Conservation (phyloP, 208 protist species). For the Vickermania spadyakhi region DNA sequence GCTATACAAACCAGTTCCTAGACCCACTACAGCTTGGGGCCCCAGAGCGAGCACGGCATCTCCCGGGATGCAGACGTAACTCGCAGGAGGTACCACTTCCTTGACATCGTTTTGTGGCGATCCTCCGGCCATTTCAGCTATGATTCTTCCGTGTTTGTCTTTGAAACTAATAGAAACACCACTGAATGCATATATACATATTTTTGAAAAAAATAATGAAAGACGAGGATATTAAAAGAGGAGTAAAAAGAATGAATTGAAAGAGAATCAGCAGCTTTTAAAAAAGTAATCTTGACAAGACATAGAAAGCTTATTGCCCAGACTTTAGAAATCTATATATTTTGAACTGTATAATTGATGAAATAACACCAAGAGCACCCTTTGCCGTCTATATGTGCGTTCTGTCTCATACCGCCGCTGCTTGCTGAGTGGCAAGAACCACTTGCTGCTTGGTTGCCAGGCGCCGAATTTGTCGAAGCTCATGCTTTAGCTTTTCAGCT, state of each 20-base stretch:
- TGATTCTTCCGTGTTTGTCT: background rate
- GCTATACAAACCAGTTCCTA: slow-evolving; percentile 53
- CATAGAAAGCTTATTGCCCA: too few relatives aligned
- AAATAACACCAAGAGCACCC: too few relatives aligned
- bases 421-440: background rate
- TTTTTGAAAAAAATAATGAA: background rate
- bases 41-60: slow-evolving; percentile 56
- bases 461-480: background rate
- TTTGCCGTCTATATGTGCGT: too few relatives aligned
- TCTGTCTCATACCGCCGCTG: too few relatives aligned
- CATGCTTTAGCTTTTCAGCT: background rate
- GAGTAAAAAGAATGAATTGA: background rate
- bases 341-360: too few relatives aligned
- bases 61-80: slow-evolving; percentile 71
- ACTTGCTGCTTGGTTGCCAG: background rate
- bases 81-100: slow-evolving; percentile 37
- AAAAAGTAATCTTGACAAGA: too few relatives aligned
- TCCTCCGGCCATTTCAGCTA: background rate
- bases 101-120: slow-evolving; percentile 12
- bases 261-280: too few relatives aligned
- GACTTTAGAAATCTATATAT: too few relatives aligned
- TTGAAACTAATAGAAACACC: background rate
- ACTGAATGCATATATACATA: background rate
- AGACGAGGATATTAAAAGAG: background rate
- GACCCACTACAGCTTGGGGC: slow-evolving; percentile 31